Conservation (phyloP, 2,329 filamentous ascomycete species). For the Fusarium buharicum region DNA sequence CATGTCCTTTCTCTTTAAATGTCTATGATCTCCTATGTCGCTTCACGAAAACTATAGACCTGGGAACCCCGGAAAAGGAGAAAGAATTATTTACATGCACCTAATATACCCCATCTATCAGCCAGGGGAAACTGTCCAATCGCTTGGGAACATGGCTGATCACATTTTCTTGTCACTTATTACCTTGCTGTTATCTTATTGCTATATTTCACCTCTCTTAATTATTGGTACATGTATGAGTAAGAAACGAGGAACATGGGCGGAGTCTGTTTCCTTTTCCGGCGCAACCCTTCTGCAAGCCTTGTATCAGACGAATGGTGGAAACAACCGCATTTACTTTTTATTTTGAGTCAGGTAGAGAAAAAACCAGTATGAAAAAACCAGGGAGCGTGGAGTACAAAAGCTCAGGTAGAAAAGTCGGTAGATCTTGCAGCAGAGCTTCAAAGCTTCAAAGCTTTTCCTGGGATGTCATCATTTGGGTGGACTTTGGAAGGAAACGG, state of each 20-base stretch:
- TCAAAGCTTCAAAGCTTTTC: conserved; percentile 4
- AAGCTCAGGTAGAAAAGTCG: conserved; percentile 3
- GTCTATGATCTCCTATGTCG: conserved; percentile 45
- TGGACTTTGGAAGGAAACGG: conserved; percentile 23
- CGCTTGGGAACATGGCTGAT: conserved; percentile 42
- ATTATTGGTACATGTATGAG: conserved; percentile 27
- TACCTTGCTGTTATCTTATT: conserved; percentile 30
- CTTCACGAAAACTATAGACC: conserved; percentile 44
- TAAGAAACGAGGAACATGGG: conserved; percentile 24
- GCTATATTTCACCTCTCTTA: conserved; percentile 29
- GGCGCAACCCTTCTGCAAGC: conserved; percentile 34
- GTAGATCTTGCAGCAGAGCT: conserved; percentile 8
- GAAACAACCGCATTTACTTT: conserved; percentile 18
- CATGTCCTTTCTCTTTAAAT: conserved; percentile 23
- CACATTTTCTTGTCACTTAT: conserved; percentile 37
- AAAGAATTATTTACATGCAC: conserved; percentile 44
- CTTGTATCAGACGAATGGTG: conserved; percentile 27
- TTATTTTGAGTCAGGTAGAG: conserved; percentile 13
- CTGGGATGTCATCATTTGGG: conserved; percentile 24
- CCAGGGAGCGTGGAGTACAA: conserved; percentile 15
- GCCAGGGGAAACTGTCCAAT: conserved; percentile 41
- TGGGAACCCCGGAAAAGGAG: conserved; percentile 44
- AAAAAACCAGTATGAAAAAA: neutral
- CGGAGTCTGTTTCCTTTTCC: conserved; percentile 31
- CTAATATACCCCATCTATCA: conserved; percentile 42